A percentile compares a stretch with the other conserved stretches of the same genome.
phyloP scores from a whole-genome alignment of 495 filamentous ascomycete species.

The Lasiosphaeriaceae sp. region DNA sequence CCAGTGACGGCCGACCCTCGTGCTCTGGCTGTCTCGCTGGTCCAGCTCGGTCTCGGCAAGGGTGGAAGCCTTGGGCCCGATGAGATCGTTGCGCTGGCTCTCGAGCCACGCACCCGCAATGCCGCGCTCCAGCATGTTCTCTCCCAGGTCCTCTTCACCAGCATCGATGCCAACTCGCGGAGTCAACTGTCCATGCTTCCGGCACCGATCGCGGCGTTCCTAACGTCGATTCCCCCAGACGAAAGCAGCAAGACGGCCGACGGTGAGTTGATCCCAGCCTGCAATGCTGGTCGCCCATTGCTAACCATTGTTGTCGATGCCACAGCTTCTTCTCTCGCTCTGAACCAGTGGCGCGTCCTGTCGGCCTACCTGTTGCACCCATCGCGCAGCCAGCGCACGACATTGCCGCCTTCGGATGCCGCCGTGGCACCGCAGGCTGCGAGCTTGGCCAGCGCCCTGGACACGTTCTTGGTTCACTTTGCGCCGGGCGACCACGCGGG shows the following conservation, averaged over 20 bases:
- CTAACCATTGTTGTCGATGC: neutral
- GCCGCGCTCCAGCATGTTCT: slow-evolving; percentile 32
- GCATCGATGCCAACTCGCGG: slow-evolving; percentile 21
- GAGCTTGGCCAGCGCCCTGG: slow-evolving; percentile 22
- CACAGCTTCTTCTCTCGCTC: slow-evolving; percentile 25
- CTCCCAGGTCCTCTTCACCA: slow-evolving; percentile 26
- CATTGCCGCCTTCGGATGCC: slow-evolving; percentile 23
- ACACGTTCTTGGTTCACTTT: slow-evolving; percentile 30
- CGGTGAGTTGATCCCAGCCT: slow-evolving; percentile 4
- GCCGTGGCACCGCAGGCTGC: slow-evolving; percentile 26
- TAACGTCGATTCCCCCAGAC: slow-evolving; percentile 20
- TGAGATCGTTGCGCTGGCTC: slow-evolving; percentile 18
- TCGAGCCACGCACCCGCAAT: slow-evolving; percentile 25
- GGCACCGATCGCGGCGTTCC: slow-evolving; percentile 26
- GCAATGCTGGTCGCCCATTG: no score
- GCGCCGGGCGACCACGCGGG: slow-evolving; percentile 19
- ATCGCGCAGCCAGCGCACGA: slow-evolving; percentile 27
- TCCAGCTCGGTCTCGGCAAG: slow-evolving; percentile 24
- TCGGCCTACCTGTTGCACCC: slow-evolving; percentile 35
- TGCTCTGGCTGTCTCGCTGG: slow-evolving; percentile 18
- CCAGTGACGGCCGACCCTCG: slow-evolving; percentile 19
- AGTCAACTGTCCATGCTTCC: slow-evolving; percentile 32
- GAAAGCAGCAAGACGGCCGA: slow-evolving; percentile 9
- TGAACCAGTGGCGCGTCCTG: slow-evolving; percentile 32
- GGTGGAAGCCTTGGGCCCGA: slow-evolving; percentile 9